Evolutionary conservation across 495 filamentous ascomycete genomes (phyloP).

Genomic region (Lichina pygmaea): DNA sequence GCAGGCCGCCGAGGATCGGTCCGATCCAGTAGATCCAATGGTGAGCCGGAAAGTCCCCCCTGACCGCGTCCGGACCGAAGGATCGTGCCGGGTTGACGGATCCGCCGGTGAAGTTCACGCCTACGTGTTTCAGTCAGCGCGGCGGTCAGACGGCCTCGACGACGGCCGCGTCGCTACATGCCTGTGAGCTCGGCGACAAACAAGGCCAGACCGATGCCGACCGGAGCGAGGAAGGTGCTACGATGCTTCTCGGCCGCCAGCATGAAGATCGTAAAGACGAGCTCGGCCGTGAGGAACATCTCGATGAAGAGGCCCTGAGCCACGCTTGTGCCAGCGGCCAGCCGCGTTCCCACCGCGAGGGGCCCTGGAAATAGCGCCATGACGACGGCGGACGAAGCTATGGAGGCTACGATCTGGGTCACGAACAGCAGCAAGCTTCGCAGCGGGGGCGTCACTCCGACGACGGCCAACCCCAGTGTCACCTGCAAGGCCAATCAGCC

Average conservation of each 20-base stretch:
- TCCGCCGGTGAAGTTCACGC: slow-evolving; percentile 45
- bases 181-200: slow-evolving; percentile 20
- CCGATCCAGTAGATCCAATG: slow-evolving; percentile 56
- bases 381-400: slow-evolving; percentile 25
- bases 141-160: not conserved
- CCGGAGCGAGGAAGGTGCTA: slow-evolving; percentile 21
- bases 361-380: slow-evolving; percentile 22
- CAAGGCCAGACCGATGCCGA: slow-evolving; percentile 25
- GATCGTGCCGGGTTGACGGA: slow-evolving; percentile 48
- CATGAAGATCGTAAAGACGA: slow-evolving; percentile 31
- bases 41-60: slow-evolving; percentile 30
- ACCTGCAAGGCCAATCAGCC: slow-evolving; percentile 8
- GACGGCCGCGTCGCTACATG: not conserved
- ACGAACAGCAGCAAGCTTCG: slow-evolving; percentile 23
- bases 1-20: slow-evolving; percentile 32
- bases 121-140: slow-evolving; percentile 8
- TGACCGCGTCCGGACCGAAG: slow-evolving; percentile 43
- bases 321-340: slow-evolving; percentile 15
- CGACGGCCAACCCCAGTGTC: slow-evolving; percentile 26
- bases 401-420: slow-evolving; percentile 29
- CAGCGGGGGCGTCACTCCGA: slow-evolving; percentile 23
- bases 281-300: slow-evolving; percentile 22
- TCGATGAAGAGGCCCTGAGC: slow-evolving; percentile 28
- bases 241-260: slow-evolving; percentile 27
- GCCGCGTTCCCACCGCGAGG: slow-evolving; percentile 18